A percentile compares a stretch with the other conserved stretches of the same genome.
These are phyloP conservation scores for Juncus inflexus DNA, from an alignment of 176 grass and related monocot species.

Conservation along the genomic window DNA sequence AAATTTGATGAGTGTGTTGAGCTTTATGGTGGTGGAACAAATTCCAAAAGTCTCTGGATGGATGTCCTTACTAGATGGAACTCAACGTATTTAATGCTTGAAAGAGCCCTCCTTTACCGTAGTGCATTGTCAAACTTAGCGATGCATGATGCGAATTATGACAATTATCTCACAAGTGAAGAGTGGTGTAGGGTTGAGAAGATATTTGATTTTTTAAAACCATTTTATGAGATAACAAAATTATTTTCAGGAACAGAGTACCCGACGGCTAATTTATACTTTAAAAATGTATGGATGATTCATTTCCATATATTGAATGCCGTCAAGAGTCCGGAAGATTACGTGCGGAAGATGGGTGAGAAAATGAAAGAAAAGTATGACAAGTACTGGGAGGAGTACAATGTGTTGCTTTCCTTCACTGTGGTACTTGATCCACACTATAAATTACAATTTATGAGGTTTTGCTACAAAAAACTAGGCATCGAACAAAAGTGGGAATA, in stretches of 20 bases:
- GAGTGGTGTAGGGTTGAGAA: neutral
- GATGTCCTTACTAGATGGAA: slow-evolving; percentile 8
- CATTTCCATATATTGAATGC: neutral
- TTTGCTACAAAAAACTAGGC: too few species aligned
- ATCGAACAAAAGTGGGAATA: too few species aligned
- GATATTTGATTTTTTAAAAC: neutral
- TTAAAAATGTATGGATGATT: neutral
- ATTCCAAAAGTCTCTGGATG: neutral
- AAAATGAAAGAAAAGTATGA: too few species aligned
- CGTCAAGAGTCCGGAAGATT: too few species aligned
- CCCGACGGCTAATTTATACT: neutral
- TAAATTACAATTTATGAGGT: too few species aligned
- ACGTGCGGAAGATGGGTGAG: too few species aligned
- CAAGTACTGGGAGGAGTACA: too few species aligned
- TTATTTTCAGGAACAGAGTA: neutral
- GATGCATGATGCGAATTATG: neutral
- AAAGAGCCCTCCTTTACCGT: neutral
- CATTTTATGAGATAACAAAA: neutral
- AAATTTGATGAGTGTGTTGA: neutral
- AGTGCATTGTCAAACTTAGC: neutral
- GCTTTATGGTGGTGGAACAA: neutral
- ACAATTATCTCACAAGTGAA: neutral
- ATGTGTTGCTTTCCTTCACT: too few species aligned
- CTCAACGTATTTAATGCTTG: slow-evolving; percentile 6
- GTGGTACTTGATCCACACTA: too few species aligned